A percentile compares a stretch with the other conserved stretches of the same genome.
phyloP scores from a whole-genome alignment of 306 rosid species.

The Quercus bicolor region DNA sequence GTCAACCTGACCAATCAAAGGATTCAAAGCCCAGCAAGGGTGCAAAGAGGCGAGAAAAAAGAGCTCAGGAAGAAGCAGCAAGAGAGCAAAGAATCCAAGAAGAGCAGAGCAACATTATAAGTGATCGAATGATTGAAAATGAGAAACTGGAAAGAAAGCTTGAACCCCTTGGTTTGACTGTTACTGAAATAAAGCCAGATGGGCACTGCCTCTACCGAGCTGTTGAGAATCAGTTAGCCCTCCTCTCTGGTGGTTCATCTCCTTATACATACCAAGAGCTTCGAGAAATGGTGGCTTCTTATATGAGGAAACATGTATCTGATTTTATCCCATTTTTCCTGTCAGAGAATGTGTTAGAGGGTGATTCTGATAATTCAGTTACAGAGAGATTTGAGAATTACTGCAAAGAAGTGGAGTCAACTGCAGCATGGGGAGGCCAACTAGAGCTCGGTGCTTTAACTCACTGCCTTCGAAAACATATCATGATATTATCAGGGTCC shows the following conservation, averaged over 20 bases:
- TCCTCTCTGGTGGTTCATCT: conserved; percentile 51
- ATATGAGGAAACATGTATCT: conserved; percentile 68
- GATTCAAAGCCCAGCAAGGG: conserved; percentile 63
- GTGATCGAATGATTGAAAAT: conserved; percentile 72
- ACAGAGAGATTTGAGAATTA: conserved; percentile 64
- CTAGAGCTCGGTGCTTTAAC: conserved; percentile 91
- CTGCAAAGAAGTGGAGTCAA: conserved; percentile 83
- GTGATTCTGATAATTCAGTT: conserved; percentile 43
- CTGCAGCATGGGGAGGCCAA: conserved; percentile 97
- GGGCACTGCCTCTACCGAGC: conserved; percentile 97
- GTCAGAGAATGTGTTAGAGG: conserved; percentile 55
- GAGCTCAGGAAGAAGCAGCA: conserved; percentile 82
- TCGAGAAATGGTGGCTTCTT: conserved; percentile 73
- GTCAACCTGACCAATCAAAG: conserved; percentile 57
- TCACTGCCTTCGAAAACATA: conserved; percentile 73
- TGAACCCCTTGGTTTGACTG: conserved; percentile 71
- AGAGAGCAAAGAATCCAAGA: conserved; percentile 86
- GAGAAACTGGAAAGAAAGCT: conserved; percentile 75
- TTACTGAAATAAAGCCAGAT: conserved; percentile 82
- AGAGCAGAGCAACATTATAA: conserved; percentile 67
- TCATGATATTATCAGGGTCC: conserved; percentile 86
- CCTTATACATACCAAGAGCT: conserved; percentile 73
- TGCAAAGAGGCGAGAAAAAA: conserved; percentile 61
- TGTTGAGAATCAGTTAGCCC: conserved; percentile 69
- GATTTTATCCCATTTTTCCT: conserved; percentile 80